Conservation (phyloP, 148 eudicot genomes). For the Limonium bicolor region DNA sequence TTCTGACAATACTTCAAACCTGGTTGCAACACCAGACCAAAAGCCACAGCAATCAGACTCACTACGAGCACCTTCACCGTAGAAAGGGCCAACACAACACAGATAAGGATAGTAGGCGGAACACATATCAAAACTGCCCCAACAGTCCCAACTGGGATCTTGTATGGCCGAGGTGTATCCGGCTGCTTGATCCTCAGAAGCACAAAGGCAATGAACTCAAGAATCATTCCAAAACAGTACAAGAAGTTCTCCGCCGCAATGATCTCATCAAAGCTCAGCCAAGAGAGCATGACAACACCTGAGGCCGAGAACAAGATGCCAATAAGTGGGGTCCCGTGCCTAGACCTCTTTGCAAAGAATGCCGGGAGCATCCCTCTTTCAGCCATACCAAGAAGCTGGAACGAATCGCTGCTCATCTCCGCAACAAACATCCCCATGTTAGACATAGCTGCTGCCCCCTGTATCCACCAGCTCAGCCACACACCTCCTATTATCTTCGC, state of each 20-base stretch:
- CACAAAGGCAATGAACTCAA: constrained; percentile 39
- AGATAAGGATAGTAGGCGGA: constrained; percentile 40
- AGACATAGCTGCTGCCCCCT: constrained; percentile 56
- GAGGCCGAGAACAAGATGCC: constrained; percentile 53
- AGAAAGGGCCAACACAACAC: constrained; percentile 42
- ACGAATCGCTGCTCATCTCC: constrained; percentile 44
- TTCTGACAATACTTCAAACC: constrained; percentile 29
- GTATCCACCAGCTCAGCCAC: constrained; percentile 66
- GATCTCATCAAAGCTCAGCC: constrained; percentile 55
- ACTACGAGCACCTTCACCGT: constrained; percentile 38
- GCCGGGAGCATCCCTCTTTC: constrained; percentile 40
- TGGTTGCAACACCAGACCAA: constrained; percentile 46
- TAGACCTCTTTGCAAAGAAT: constrained; percentile 30
- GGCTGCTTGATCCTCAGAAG: constrained; percentile 24
- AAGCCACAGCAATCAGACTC: constrained; percentile 30
- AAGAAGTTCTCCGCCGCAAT: constrained; percentile 54
- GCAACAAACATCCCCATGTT: constrained; percentile 75
- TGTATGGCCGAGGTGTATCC: constrained; percentile 29
- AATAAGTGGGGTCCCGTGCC: constrained; percentile 38
- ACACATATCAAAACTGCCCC: constrained; percentile 35
- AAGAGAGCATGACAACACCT: constrained; percentile 49
- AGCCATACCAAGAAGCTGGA: constrained; percentile 39
- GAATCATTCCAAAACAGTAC: constrained; percentile 56
- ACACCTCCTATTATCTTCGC: constrained; percentile 45
- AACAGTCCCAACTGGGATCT: constrained; percentile 37